phyloP scores from a whole-genome alignment of 2,329 filamentous ascomycete genomes.

The Aspergillus novofumigatus region DNA sequence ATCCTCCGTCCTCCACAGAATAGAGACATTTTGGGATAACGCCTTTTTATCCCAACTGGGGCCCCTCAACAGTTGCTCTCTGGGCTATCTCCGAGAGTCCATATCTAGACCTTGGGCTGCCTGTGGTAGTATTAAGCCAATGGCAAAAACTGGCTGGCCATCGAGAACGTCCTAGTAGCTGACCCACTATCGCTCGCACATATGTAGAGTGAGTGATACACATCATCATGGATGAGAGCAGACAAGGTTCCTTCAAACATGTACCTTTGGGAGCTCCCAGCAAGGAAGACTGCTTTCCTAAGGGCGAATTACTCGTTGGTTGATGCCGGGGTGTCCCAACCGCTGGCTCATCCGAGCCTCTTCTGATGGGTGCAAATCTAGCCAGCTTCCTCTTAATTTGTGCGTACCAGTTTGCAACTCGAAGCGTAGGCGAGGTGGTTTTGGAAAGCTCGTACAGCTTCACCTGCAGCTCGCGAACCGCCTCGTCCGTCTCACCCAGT shows the following conservation, averaged over 20 bases:
- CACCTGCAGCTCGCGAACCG: not conserved
- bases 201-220: no score
- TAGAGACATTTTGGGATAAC: not conserved
- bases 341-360: no score
- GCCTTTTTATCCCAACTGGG: not conserved
- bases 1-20: not conserved
- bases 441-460: conserved; percentile 56
- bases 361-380: no score
- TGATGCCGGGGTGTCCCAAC: no score
- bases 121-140: not conserved
- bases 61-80: not conserved
- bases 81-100: not conserved
- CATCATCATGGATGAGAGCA: no score
- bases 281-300: no score
- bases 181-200: not conserved
- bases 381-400: no score
- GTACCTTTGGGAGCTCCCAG: no score
- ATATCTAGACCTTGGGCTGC: not conserved
- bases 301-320: no score
- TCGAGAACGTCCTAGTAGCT: not conserved
- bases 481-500: not conserved
- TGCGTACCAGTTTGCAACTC: no score
- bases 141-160: not conserved
- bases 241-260: no score
- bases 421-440: conserved; percentile 11